Base-by-base conservation (phyloP, 495 filamentous ascomycete genomes). In the Penicillium pancosmium region DNA sequence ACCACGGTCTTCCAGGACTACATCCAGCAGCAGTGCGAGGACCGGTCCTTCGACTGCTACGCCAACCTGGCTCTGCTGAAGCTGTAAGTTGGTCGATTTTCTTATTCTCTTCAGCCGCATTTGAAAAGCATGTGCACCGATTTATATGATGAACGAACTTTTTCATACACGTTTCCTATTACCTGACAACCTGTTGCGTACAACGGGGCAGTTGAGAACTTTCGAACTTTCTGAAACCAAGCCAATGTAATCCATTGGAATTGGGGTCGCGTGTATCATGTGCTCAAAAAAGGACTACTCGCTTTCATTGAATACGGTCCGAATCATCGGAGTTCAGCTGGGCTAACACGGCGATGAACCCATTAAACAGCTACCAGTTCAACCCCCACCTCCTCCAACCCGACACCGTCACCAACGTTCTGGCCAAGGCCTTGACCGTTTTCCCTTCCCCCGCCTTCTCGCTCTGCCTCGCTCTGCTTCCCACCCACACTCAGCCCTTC, bases 381-480 rank as follows among this genome's bases (percentile, higher is more conserved):
- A 99, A 99, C 84, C 93, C 94, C 19, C 92, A 97, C 84, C 92
- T 97, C 65, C 86, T 92, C 76, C 92, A 92, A 75, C 88, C 96
- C 67, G 95, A 99, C 78, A 91, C 90, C 67, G 91, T 92, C 71
- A 97, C 95, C 82, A 97, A 97, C 82, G 88, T 97, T 85, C 91
- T 99, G 73, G 91, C 93, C 78, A 98, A 98, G 84, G 85, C 92
- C 57, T 86, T 99, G 68, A 97, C 93, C 63, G 90, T 96, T 76
- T 98, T 99, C 85, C 95, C 95, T 63, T 89, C 91, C 11, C 90
- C 94, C 18, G 93, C 97, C 79, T 98, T 97, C 88, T 85, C 87
- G 64, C 91, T 97, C 64, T 90, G 88, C 68, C 87, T 98, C 47
- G 89, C 95, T 73, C 90, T 99, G 55, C 92, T 99, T 72, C 88